Evolutionary conservation across 2,329 filamentous ascomycete species (phyloP), one percentile per base, ranked within the genome.

Genomic region (Whalleya microplaca): DNA sequence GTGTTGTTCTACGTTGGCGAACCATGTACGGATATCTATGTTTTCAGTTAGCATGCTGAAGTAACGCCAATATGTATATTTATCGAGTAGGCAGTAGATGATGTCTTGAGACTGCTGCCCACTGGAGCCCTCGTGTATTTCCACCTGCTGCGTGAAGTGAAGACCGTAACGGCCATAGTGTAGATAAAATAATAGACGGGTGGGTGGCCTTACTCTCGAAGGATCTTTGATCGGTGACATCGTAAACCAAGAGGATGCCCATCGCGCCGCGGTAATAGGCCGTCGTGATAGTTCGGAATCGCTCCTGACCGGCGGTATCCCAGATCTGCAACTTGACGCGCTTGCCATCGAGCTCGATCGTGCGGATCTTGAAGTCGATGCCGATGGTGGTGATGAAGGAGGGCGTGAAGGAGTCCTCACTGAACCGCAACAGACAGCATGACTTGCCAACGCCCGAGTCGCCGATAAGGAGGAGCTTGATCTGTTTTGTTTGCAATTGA

Each of bases 331-430:
- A 81, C 84, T 99, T 99, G 71, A 99, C 95, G 62, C 94, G 86
- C 86, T 99, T 99, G 74, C 94, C 94, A 78, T 99, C 95, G 67
- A 99, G 84, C 80, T 99, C 95, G 79, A 99, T 99, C 64, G 95
- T 99, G 66, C 95, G 87, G 75, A 99, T 99, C 85, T 99, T 99
- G 83, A 99, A 99, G 80, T 99, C 95, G 81, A 99, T 98, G 68
- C 95, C 95, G 78, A 99, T 99, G 62, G 95, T 99, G 62, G 93
- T 96, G 82, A 97, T 97, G 83, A 96, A 97, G 68, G 92, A 96
- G 43, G 93, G 93, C 51, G 93, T 97, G 80, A 96, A 97, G 45
- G 91, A 96, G 82, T 97, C 93, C 80, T 97, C 93, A 78, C 92
- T 96, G 82, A 97, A 97, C 69, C 93, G 91, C 73, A 97, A 82